Evolutionary conservation across 2,329 filamentous ascomycete genomes (phyloP).

Genomic region (Monilinia vaccinii-corymbosi): DNA sequence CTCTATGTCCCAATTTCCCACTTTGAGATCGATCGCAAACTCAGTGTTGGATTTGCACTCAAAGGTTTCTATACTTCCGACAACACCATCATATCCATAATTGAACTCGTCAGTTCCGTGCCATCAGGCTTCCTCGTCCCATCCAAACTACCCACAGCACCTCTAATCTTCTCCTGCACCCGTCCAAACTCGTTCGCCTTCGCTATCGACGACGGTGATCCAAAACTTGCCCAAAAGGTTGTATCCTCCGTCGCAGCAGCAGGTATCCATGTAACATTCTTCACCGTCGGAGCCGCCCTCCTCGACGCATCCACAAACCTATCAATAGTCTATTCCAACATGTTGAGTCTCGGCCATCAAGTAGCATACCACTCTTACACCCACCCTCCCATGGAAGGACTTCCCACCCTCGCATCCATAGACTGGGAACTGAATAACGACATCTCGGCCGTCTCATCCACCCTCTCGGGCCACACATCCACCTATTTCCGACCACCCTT

Average conservation of each 20-base stretch:
- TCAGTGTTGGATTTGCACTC: conserved; percentile 50
- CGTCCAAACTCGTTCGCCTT: conserved; percentile 63
- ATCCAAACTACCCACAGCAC: conserved; percentile 50
- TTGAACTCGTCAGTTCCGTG: conserved; percentile 51
- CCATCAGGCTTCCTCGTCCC: conserved; percentile 45
- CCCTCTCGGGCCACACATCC: conserved; percentile 31
- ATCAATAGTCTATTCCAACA: conserved; percentile 53
- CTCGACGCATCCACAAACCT: conserved; percentile 51
- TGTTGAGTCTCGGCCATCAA: conserved; percentile 54
- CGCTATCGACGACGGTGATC: conserved; percentile 61
- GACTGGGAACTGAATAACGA: conserved; percentile 55
- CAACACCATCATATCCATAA: conserved; percentile 41
- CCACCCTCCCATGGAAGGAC: conserved; percentile 56
- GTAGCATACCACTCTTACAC: conserved; percentile 60
- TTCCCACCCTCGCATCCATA: conserved; percentile 42
- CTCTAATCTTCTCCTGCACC: conserved; percentile 53
- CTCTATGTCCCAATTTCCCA: conserved; percentile 61
- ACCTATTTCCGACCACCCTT: conserved; percentile 62
- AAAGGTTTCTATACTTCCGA: conserved; percentile 53
- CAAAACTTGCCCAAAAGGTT: conserved; percentile 48
- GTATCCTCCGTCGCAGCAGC: conserved; percentile 53
- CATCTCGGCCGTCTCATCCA: conserved; percentile 37
- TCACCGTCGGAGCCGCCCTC: conserved; percentile 57
- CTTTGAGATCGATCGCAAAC: conserved; percentile 51
- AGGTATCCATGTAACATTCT: conserved; percentile 59